Conservation (phyloP, 352 stramenopile species). For the Pythium vanterpoolii region DNA sequence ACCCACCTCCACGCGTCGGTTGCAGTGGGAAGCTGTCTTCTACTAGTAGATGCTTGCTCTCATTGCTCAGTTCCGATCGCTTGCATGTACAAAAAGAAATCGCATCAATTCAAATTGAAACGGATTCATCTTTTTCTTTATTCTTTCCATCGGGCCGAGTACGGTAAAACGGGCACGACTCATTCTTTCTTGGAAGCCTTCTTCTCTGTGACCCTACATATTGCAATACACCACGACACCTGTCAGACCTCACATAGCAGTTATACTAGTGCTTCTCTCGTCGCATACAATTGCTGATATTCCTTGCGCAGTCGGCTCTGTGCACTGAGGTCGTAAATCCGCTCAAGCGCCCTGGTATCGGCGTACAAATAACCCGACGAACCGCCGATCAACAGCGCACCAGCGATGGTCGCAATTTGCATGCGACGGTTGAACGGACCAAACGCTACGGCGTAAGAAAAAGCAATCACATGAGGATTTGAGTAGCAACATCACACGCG, state of each 20-base stretch:
- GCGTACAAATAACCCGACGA: slow-evolving; percentile 63
- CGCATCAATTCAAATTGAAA: neutral
- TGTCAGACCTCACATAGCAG: no score
- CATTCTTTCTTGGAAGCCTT: slow-evolving; percentile 46
- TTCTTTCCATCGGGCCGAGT: no score
- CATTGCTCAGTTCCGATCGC: no score
- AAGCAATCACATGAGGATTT: neutral
- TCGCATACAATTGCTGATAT: slow-evolving; percentile 77
- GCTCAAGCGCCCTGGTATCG: slow-evolving; percentile 64
- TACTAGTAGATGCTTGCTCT: no score
- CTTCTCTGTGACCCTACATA: slow-evolving; percentile 64
- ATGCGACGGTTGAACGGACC: slow-evolving; percentile 63
- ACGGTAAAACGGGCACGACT: neutral
- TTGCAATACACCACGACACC: no score
- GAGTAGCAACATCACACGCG: no score
- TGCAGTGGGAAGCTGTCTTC: no score
- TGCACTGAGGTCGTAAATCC: slow-evolving; percentile 74
- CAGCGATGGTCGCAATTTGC: slow-evolving; percentile 57
- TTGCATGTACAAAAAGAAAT: neutral
- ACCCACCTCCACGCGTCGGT: no score
- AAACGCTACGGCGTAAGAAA: slow-evolving; percentile 36
- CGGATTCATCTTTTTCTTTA: neutral
- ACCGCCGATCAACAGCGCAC: slow-evolving; percentile 56
- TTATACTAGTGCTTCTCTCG: no score
- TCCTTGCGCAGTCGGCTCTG: slow-evolving; percentile 75